Evolutionary conservation across 805 yeast genomes (phyloP).

Genomic region (Lipomyces mesembrius): DNA sequence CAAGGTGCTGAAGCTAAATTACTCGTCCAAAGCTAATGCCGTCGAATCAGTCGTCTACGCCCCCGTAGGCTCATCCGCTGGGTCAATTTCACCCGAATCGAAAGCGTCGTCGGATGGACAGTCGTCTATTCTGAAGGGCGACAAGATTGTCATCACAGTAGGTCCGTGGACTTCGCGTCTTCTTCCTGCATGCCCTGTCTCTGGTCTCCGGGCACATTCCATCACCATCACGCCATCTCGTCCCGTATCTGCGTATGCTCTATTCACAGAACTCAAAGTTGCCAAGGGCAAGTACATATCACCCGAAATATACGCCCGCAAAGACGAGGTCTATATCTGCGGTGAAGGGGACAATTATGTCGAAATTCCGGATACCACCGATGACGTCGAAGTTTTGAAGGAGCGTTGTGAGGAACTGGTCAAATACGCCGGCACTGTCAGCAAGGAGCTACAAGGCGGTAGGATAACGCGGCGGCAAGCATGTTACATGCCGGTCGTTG

Average conservation of each 20-base stretch:
- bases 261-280: constrained; percentile 87
- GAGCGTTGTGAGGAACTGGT: constrained; percentile 88
- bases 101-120: not conserved
- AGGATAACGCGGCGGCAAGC: constrained; percentile 84
- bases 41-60: constrained; percentile 48
- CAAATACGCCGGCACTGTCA: constrained; percentile 75
- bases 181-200: constrained; percentile 89
- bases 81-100: constrained; percentile 10
- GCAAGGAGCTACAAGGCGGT: constrained; percentile 72
- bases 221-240: constrained; percentile 84
- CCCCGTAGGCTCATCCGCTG: constrained; percentile 55
- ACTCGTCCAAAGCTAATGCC: constrained; percentile 68
- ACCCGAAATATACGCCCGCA: constrained; percentile 94
- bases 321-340: constrained; percentile 94
- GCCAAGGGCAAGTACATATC: constrained; percentile 71
- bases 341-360: constrained; percentile 95
- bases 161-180: constrained; percentile 98
- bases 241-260: constrained; percentile 89
- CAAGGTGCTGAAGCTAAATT: constrained; percentile 70
- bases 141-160: constrained; percentile 79
- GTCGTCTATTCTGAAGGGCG: constrained; percentile 54
- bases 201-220: constrained; percentile 93
- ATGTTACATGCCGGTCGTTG: constrained; percentile 91
- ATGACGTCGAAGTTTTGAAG: constrained; percentile 85
- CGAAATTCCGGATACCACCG: constrained; percentile 91